phyloP scores from a whole-genome alignment of 164 flowering plant species.

The Tinospora cordifolia region DNA sequence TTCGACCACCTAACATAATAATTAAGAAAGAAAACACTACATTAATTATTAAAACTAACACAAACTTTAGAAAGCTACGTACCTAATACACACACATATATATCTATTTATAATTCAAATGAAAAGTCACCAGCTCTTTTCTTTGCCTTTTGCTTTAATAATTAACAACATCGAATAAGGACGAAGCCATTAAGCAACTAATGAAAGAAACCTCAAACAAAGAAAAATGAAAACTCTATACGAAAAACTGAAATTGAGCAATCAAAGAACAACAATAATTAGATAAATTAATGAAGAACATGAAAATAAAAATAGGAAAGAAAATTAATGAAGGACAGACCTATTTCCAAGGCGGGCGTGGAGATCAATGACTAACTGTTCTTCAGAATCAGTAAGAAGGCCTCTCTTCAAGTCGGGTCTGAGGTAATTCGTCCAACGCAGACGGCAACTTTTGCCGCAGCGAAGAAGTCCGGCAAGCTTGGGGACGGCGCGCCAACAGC shows the following conservation, averaged over 20 bases:
- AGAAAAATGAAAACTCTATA: background rate
- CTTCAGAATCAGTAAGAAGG: constrained; percentile 69
- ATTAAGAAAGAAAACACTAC: background rate
- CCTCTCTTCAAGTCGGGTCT: constrained; percentile 88
- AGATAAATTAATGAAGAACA: background rate
- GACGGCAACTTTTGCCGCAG: constrained; percentile 90
- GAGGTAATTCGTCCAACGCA: constrained; percentile 90
- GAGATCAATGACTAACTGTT: constrained; percentile 75
- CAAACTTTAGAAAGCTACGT: background rate
- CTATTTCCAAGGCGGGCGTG: constrained; percentile 89
- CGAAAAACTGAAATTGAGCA: background rate
- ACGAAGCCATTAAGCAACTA: background rate
- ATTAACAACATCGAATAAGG: background rate
- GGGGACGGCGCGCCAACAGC: constrained; percentile 90
- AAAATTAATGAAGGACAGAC: constrained; percentile 19
- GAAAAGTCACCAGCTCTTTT: background rate
- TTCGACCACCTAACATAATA: constrained; percentile 62
- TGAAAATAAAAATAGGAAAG: no score
- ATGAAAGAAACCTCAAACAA: background rate
- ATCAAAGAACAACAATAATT: background rate
- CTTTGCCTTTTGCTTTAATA: background rate
- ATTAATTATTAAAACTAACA: background rate
- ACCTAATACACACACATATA: background rate
- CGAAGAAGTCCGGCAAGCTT: constrained; percentile 86
- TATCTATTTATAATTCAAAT: background rate